Evolutionary conservation across 768 basidiomycete species (phyloP).

Genomic region (Daedaleopsis nitida): DNA sequence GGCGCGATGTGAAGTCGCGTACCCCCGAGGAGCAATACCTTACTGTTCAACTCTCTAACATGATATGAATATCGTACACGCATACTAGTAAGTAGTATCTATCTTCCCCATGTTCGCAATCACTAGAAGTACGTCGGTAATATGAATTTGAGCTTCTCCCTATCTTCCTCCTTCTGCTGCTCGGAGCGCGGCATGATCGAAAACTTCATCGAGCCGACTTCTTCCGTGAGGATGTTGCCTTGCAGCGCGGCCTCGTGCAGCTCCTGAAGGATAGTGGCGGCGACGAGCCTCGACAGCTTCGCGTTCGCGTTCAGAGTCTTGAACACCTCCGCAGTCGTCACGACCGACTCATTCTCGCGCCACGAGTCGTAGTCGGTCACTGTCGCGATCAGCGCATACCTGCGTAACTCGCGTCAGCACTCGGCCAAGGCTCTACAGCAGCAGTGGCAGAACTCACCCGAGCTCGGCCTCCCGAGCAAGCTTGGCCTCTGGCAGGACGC

Average conservation of each 20-base stretch:
- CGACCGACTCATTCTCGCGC: constrained; percentile 76
- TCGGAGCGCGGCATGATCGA: constrained; percentile 77
- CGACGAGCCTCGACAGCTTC: constrained; percentile 78
- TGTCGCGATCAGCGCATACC: constrained; percentile 90
- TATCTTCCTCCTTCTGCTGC: constrained; percentile 57
- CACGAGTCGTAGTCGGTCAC: constrained; percentile 97
- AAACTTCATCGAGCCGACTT: constrained; percentile 81
- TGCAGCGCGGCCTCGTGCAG: constrained; percentile 59
- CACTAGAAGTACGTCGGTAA: constrained; percentile 76
- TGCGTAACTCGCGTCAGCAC: constrained; percentile 32
- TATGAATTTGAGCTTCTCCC: constrained; percentile 71
- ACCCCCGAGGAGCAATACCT: too few relatives aligned
- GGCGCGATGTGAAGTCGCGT: too few relatives aligned
- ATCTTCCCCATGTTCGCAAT: too few relatives aligned
- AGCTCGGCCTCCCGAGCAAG: constrained; percentile 94
- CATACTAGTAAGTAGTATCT: too few relatives aligned
- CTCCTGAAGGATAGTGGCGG: constrained; percentile 67
- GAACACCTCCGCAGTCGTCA: constrained; percentile 90
- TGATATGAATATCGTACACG: too few relatives aligned
- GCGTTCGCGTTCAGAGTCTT: constrained; percentile 88
- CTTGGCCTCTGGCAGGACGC: constrained; percentile 95
- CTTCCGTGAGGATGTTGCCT: constrained; percentile 62
- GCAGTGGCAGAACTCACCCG: constrained; percentile 44
- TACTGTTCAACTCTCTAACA: too few relatives aligned
- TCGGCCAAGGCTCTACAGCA: neutral